Evolutionary conservation across 177 flowering plant species (phyloP).

Genomic region (Telopea speciosissima): DNA sequence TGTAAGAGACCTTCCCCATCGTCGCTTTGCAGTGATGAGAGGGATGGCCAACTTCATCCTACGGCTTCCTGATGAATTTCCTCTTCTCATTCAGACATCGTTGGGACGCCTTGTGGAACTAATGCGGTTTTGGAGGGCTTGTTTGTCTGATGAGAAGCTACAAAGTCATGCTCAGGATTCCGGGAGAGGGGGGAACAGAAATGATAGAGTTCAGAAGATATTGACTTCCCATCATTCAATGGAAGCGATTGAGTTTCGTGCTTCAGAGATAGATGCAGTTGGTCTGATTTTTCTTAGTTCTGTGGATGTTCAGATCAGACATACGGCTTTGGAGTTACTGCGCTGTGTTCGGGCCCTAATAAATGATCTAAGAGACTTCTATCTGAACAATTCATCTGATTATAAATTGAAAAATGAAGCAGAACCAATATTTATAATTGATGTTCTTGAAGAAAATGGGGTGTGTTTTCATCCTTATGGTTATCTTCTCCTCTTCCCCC

Average conservation of each 20-base stretch:
- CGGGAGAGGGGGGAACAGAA: constrained; percentile 35
- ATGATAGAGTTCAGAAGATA: constrained; percentile 36
- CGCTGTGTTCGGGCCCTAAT: constrained; percentile 94
- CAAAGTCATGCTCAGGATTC: constrained; percentile 40
- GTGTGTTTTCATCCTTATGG: constrained; percentile 27
- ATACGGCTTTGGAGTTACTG: constrained; percentile 84
- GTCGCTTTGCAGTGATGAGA: constrained; percentile 94
- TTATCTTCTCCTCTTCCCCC: neutral
- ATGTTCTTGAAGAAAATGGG: constrained; percentile 98
- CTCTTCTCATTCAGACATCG: constrained; percentile 95
- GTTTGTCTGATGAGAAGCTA: constrained; percentile 62
- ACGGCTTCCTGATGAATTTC: constrained; percentile 88
- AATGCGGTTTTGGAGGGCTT: constrained; percentile 93
- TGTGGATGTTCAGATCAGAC: constrained; percentile 91
- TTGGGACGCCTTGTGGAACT: constrained; percentile 88
- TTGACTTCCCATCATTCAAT: constrained; percentile 41
- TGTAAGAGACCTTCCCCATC: constrained; percentile 81
- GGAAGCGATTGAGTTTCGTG: constrained; percentile 64
- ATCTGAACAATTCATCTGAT: constrained; percentile 40
- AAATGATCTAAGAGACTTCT: constrained; percentile 66
- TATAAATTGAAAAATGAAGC: constrained; percentile 50
- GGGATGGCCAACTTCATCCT: constrained; percentile 93
- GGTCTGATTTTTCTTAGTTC: constrained; percentile 96
- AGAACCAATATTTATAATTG: constrained; percentile 85
- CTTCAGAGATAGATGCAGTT: constrained; percentile 95